Evolutionary conservation across 805 yeast genomes (phyloP).

Genomic region (Nakazawaea wickerhamii): DNA sequence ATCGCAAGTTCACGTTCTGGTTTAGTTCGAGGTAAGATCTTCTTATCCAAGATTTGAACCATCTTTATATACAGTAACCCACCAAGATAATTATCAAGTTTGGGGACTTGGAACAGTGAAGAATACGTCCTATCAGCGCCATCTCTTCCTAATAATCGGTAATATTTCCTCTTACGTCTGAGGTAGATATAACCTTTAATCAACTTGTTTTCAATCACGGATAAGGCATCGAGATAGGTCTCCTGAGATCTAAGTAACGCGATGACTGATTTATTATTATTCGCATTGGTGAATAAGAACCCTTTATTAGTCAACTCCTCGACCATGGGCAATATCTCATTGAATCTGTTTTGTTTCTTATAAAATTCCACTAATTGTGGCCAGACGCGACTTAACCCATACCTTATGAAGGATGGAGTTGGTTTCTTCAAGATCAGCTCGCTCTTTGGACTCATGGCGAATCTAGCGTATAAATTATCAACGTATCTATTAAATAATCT

Average conservation of each 20-base stretch:
- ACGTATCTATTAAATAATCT: constrained; percentile 3
- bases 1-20: neutral
- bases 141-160: constrained; percentile 1
- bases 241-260: constrained; percentile 17
- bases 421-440: constrained; percentile 1
- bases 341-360: constrained; percentile 19
- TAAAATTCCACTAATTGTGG: constrained; percentile 24
- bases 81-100: neutral
- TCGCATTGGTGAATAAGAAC: constrained; percentile 22
- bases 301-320: constrained; percentile 19
- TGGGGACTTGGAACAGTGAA: neutral
- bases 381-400: constrained; percentile 24
- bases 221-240: constrained; percentile 19
- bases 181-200: constrained; percentile 19
- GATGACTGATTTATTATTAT: constrained; percentile 24
- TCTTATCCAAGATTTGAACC: constrained; percentile 8
- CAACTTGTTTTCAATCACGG: constrained; percentile 23
- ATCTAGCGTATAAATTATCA: neutral
- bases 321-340: constrained; percentile 16
- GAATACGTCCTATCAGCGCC: neutral
- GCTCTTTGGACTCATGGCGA: constrained; percentile 5
- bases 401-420: constrained; percentile 21
- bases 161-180: constrained; percentile 7
- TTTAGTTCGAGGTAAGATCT: neutral
- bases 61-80: constrained; percentile 10